Evolutionary conservation across 192 early-diverging fungal species (phyloP).

Genomic region (Coemansia pectinata): DNA sequence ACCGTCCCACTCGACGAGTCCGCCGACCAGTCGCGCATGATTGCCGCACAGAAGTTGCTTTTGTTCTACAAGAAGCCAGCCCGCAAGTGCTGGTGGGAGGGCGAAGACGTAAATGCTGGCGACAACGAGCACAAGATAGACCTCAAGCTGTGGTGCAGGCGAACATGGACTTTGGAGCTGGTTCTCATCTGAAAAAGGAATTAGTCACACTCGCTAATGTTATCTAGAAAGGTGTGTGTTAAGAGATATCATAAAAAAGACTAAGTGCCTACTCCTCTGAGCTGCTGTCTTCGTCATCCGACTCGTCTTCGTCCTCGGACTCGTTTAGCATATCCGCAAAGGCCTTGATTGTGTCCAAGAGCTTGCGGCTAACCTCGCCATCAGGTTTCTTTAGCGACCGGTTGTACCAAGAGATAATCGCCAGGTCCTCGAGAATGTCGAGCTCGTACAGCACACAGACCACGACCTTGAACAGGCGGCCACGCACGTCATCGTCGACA

Average conservation of each 20-base stretch:
- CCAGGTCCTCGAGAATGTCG: slow-evolving; percentile 82
- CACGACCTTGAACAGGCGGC: slow-evolving; percentile 62
- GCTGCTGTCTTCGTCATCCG: slow-evolving; percentile 39
- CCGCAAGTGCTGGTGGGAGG: slow-evolving; percentile 86
- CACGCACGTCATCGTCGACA: slow-evolving; percentile 36
- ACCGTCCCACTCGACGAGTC: slow-evolving; percentile 71
- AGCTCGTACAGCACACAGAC: slow-evolving; percentile 72
- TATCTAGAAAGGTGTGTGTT: background rate
- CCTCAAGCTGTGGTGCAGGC: slow-evolving; percentile 72
- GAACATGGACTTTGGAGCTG: slow-evolving; percentile 80
- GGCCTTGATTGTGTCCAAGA: slow-evolving; percentile 60
- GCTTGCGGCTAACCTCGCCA: slow-evolving; percentile 39
- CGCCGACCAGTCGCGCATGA: slow-evolving; percentile 65
- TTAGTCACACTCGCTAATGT: slow-evolving; percentile 30
- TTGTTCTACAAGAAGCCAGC: slow-evolving; percentile 83
- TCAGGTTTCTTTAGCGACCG: slow-evolving; percentile 49
- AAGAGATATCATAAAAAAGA: background rate
- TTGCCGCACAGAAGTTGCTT: slow-evolving; percentile 73
- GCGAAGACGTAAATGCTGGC: slow-evolving; percentile 63
- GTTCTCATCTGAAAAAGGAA: slow-evolving; percentile 49
- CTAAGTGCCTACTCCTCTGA: slow-evolving; percentile 4
- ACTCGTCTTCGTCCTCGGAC: slow-evolving; percentile 68
- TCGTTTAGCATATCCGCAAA: slow-evolving; percentile 73
- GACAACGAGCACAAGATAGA: slow-evolving; percentile 57
- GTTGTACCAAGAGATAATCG: slow-evolving; percentile 75